Evolutionary conservation across 2,329 filamentous ascomycete genomes (phyloP).

Genomic region (Arthrobotrys entomopaga): DNA sequence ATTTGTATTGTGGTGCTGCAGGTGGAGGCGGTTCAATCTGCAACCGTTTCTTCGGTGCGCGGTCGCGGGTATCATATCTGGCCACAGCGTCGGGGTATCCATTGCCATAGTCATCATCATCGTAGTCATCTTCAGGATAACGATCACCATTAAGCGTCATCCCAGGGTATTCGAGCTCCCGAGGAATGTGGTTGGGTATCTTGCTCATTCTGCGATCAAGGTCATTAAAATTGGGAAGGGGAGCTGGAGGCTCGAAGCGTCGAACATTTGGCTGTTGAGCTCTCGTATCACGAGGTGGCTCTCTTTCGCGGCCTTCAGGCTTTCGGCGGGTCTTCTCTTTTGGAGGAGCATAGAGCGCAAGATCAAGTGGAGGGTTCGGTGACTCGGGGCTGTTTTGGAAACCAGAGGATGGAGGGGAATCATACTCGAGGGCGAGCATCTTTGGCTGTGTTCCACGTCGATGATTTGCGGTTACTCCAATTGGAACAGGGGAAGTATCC

Average conservation of each 20-base stretch:
- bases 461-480: constrained; percentile 17
- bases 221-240: constrained; percentile 42
- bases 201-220: constrained; percentile 47
- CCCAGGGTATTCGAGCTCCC: constrained; percentile 23
- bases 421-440: constrained; percentile 51
- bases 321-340: constrained; percentile 53
- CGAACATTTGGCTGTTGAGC: constrained; percentile 31
- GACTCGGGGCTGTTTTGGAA: constrained; percentile 53
- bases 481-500: constrained; percentile 48
- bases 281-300: constrained; percentile 26
- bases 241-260: constrained; percentile 44
- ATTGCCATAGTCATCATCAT: constrained; percentile 44
- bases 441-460: constrained; percentile 49
- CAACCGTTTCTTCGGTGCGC: constrained; percentile 40
- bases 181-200: constrained; percentile 36
- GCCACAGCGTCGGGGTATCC: constrained; percentile 36
- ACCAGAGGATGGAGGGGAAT: constrained; percentile 47
- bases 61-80: constrained; percentile 33
- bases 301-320: constrained; percentile 25
- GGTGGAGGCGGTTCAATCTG: constrained; percentile 45
- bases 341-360: constrained; percentile 49
- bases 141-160: constrained; percentile 45
- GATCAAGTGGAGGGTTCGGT: constrained; percentile 48
- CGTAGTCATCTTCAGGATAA: constrained; percentile 46
- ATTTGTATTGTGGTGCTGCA: constrained; percentile 31